Evolutionary conservation across 2,329 filamentous ascomycete genomes (phyloP).

Genomic region (Aspergillus ochraceoroseus): DNA sequence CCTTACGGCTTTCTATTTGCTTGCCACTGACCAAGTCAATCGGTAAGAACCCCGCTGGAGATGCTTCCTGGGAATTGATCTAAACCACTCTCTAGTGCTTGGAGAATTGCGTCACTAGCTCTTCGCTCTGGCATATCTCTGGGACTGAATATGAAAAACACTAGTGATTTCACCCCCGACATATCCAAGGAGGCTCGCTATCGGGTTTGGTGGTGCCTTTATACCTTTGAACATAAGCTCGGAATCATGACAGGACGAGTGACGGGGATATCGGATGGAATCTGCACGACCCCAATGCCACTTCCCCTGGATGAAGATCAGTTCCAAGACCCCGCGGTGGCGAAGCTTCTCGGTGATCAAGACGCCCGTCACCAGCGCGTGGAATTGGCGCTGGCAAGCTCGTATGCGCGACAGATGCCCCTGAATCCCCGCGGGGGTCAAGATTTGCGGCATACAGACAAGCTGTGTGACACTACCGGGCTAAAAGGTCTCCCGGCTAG

Average conservation of each 20-base stretch:
- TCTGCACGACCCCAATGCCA: slow-evolving; percentile 43
- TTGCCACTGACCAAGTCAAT: slow-evolving; percentile 44
- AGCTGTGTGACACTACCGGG: slow-evolving; percentile 31
- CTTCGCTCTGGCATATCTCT: slow-evolving; percentile 43
- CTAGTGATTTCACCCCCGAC: slow-evolving; percentile 34
- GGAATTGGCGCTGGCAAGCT: slow-evolving; percentile 31
- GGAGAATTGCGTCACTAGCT: slow-evolving; percentile 42
- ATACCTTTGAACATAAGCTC: slow-evolving; percentile 43
- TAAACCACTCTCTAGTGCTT: slow-evolving; percentile 31
- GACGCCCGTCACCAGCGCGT: slow-evolving; percentile 32
- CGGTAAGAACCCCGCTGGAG: slow-evolving; percentile 28
- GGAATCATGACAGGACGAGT: slow-evolving; percentile 46
- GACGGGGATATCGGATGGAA: slow-evolving; percentile 41
- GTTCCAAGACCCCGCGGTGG: slow-evolving; percentile 31
- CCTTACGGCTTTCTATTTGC: slow-evolving; percentile 43
- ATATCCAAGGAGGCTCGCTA: slow-evolving; percentile 45
- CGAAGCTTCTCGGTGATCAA: slow-evolving; percentile 32
- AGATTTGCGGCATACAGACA: slow-evolving; percentile 22
- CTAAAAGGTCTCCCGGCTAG: slow-evolving; percentile 35
- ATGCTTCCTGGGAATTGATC: not conserved
- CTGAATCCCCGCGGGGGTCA: slow-evolving; percentile 29
- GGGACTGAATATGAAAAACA: slow-evolving; percentile 45
- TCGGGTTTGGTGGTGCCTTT: slow-evolving; percentile 46
- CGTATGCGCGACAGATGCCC: slow-evolving; percentile 30
- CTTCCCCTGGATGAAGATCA: slow-evolving; percentile 41